Percentiles rank a stretch among this genome's conserved stretches.
These are phyloP conservation scores for Chrysopogon serrulatus DNA, from an alignment of 176 grass and related monocot genomes.

Conservation along the genomic window DNA sequence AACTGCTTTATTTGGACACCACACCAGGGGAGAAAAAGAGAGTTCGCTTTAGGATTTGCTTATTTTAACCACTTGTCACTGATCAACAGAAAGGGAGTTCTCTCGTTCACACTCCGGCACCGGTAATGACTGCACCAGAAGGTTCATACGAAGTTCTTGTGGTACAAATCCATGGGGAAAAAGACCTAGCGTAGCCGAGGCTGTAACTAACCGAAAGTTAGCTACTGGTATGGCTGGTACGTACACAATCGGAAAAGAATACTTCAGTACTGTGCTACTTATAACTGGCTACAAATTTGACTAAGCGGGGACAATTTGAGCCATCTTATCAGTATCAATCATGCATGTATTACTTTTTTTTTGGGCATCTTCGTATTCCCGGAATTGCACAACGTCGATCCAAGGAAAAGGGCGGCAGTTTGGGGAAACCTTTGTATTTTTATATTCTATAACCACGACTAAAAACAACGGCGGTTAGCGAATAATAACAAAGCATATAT, in stretches of 20 bases:
- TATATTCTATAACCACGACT: not conserved
- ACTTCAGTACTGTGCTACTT: not conserved
- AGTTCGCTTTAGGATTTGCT: not conserved
- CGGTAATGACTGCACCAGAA: not conserved
- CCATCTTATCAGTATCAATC: not conserved
- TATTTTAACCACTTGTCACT: not conserved
- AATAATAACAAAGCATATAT: not conserved
- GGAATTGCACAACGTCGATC: not conserved
- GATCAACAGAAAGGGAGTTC: not conserved
- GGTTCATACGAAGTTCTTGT: not conserved
- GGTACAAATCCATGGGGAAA: not conserved
- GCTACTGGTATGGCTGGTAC: not conserved
- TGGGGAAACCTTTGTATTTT: not conserved
- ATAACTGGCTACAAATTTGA: not conserved
- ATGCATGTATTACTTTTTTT: not conserved
- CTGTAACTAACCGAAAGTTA: not conserved
- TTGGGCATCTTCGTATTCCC: not conserved
- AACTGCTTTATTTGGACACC: not conserved
- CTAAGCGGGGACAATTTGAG: not conserved
- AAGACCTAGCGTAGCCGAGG: not conserved
- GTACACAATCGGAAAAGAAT: not conserved
- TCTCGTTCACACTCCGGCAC: not conserved
- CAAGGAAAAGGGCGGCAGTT: not conserved
- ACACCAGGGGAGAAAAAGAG: not conserved
- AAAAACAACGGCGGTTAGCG: not conserved